Evolutionary conservation across 768 basidiomycete species (phyloP).

Genomic region (Baorangia bicolor): DNA sequence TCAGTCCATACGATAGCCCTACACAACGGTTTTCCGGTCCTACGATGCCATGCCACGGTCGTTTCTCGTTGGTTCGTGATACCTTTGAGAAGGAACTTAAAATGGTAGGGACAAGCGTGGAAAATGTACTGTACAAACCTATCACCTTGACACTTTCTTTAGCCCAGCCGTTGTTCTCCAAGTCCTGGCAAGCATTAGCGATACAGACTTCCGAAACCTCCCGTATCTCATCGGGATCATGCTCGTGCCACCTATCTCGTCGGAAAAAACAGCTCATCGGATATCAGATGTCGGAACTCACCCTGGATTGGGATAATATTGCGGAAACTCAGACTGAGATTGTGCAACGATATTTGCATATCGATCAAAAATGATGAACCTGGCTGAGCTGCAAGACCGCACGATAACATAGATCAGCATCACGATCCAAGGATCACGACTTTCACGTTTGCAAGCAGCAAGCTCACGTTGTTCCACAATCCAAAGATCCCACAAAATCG

Average conservation of each 20-base stretch:
- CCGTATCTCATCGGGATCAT: conserved; percentile 83
- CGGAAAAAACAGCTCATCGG: neutral
- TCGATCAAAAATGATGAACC: conserved; percentile 89
- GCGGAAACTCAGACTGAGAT: conserved; percentile 90
- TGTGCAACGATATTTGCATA: conserved; percentile 85
- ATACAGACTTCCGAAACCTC: conserved; percentile 75
- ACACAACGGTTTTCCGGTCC: conserved; percentile 86
- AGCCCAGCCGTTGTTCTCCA: conserved; percentile 76
- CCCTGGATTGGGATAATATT: conserved; percentile 90
- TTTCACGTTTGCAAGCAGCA: neutral
- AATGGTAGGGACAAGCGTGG: neutral
- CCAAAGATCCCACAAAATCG: conserved; percentile 88
- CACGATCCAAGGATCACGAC: neutral
- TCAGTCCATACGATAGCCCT: conserved; percentile 96
- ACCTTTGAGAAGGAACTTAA: conserved; percentile 41
- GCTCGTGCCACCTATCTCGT: conserved; percentile 84
- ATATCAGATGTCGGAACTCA: conserved; percentile 29
- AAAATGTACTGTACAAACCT: conserved; percentile 50
- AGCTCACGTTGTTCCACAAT: conserved; percentile 92
- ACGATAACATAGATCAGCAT: conserved; percentile 1
- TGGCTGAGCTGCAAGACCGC: conserved; percentile 61
- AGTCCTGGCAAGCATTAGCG: conserved; percentile 59
- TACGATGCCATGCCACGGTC: conserved; percentile 87
- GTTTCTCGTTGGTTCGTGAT: conserved; percentile 99
- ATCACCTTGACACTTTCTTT: conserved; percentile 87